These are phyloP conservation scores for Amanita pseudoporphyria DNA, from an alignment of 768 basidiomycete species.

Conservation along the genomic window DNA sequence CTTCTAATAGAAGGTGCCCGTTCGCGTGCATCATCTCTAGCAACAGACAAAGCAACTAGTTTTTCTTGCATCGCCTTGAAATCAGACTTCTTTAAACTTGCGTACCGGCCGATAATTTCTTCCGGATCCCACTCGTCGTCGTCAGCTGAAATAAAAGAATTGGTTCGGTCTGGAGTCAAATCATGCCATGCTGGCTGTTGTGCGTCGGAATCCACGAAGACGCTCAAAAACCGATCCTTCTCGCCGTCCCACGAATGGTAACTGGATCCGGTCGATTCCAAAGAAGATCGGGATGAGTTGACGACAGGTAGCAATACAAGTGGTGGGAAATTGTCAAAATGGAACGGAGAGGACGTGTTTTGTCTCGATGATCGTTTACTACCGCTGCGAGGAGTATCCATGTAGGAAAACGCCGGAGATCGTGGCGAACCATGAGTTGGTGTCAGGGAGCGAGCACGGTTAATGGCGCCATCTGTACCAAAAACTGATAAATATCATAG, in stretches of 20 bases:
- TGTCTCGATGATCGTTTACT: constrained; percentile 47
- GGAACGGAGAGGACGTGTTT: constrained; percentile 42
- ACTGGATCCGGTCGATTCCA: constrained; percentile 76
- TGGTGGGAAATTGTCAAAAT: constrained; percentile 41
- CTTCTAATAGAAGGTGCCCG: constrained; percentile 60
- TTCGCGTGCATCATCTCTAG: constrained; percentile 52
- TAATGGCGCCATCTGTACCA: constrained; percentile 35
- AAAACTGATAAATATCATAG: constrained; percentile 31
- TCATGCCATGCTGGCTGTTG: constrained; percentile 54
- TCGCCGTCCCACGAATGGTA: constrained; percentile 76
- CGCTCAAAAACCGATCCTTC: constrained; percentile 39
- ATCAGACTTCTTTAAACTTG: constrained; percentile 63
- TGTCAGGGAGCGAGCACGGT: constrained; percentile 49
- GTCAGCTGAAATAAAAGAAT: constrained; percentile 36
- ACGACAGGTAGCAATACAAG: constrained; percentile 61
- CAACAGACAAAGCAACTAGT: constrained; percentile 52
- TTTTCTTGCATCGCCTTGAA: constrained; percentile 68
- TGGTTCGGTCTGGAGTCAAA: constrained; percentile 30
- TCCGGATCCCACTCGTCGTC: constrained; percentile 54
- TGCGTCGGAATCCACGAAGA: constrained; percentile 46
- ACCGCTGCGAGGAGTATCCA: constrained; percentile 29
- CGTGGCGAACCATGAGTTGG: constrained; percentile 52
- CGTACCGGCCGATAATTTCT: constrained; percentile 52
- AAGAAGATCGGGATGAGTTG: constrained; percentile 71
- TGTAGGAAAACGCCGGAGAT: constrained; percentile 44